Conservation (phyloP, 805 yeast species). For the Zygoascus bituminiphila region DNA sequence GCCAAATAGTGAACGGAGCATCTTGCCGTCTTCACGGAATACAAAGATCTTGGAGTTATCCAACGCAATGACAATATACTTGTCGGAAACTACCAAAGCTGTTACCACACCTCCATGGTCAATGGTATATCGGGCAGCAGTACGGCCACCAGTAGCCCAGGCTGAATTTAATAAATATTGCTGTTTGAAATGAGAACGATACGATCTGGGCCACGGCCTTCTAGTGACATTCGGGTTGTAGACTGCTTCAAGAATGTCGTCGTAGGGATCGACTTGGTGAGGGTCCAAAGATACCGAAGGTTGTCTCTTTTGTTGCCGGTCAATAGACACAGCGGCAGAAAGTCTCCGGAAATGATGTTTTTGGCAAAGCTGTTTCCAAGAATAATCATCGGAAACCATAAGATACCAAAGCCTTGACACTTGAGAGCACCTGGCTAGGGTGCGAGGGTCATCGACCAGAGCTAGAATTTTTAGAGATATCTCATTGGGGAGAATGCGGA, state of each 20-base stretch:
- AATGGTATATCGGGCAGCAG: constrained; percentile 33
- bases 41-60: constrained; percentile 38
- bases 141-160: constrained; percentile 34
- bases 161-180: constrained; percentile 33
- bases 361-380: constrained; percentile 35
- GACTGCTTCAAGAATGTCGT: constrained; percentile 24
- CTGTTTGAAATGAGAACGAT: constrained; percentile 33
- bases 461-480: constrained; percentile 73
- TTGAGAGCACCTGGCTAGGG: constrained; percentile 87
- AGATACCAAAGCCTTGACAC: constrained; percentile 74
- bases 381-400: constrained; percentile 33
- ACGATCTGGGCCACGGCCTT: constrained; percentile 27
- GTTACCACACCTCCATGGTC: constrained; percentile 34
- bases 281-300: constrained; percentile 12
- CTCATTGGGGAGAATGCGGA: constrained; percentile 62
- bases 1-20: constrained; percentile 85
- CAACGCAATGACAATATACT: constrained; percentile 35
- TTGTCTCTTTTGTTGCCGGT: constrained; percentile 6
- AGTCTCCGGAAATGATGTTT: constrained; percentile 31
- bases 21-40: constrained; percentile 32
- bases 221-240: constrained; percentile 28
- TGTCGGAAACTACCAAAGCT: constrained; percentile 28
- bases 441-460: constrained; percentile 72
- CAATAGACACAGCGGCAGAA: constrained; percentile 26
- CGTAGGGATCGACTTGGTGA: constrained; percentile 4